Conservation (phyloP, 352 stramenopile species). For the Pythium sp. region DNA sequence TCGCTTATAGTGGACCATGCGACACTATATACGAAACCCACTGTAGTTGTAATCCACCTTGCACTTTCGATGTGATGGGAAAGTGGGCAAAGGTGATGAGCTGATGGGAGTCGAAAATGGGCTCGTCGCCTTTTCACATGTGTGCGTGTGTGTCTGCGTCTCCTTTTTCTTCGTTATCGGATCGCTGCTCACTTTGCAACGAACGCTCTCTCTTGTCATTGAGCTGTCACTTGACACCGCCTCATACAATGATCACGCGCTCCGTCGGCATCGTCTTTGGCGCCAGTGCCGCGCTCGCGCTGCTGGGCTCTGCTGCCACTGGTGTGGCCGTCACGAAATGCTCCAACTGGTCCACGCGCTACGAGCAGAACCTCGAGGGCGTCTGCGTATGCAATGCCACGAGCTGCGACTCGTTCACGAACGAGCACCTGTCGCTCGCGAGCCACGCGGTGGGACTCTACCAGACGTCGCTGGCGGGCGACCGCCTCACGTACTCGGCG, state of each 20-base stretch:
- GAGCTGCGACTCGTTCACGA: neutral
- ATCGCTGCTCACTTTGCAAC: neutral
- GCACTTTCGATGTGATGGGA: neutral
- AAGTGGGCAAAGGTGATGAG: neutral
- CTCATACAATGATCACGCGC: neutral
- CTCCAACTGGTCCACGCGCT: neutral
- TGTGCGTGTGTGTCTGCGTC: neutral
- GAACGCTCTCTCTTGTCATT: no score
- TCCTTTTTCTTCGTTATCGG: neutral
- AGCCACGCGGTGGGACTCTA: neutral
- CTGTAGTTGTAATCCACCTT: neutral
- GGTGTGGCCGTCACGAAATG: neutral
- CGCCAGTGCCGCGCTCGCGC: neutral
- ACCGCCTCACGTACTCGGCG: neutral
- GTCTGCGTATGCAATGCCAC: neutral
- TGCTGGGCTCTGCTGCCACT: neutral
- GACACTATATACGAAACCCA: neutral
- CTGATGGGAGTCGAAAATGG: neutral
- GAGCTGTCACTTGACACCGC: neutral
- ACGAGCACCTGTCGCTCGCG: neutral
- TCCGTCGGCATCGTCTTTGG: no score
- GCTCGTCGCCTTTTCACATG: neutral
- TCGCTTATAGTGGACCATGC: neutral
- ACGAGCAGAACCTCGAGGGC: neutral
- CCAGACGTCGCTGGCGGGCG: neutral